Percentiles rank a stretch among this genome's conserved stretches.
Conservation (phyloP, 208 protist species). For the Novymonas esmeraldas region DNA sequence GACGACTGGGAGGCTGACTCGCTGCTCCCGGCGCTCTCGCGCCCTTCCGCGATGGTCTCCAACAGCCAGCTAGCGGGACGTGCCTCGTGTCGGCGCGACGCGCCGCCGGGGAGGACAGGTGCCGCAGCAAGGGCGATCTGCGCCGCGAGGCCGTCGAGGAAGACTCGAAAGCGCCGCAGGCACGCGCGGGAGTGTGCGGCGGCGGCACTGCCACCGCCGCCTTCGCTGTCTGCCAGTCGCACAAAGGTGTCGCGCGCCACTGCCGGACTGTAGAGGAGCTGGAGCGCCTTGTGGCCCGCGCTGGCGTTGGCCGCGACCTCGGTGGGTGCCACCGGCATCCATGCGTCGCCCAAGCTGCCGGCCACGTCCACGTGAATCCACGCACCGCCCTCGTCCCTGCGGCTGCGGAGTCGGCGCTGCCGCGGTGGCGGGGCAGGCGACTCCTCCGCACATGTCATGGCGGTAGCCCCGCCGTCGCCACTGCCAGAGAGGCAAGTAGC, state of each 20-base stretch:
- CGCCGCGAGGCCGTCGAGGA: constrained; percentile 16
- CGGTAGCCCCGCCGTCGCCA: neutral
- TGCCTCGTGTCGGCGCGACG: constrained; percentile 4
- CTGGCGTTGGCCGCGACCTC: neutral
- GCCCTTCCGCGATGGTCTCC: constrained; percentile 25
- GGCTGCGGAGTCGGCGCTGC: neutral
- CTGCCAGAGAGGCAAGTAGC: neutral
- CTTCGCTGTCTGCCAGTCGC: neutral
- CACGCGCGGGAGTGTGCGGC: neutral
- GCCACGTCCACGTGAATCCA: constrained; percentile 33
- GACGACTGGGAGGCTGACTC: too few relatives aligned
- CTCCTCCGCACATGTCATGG: neutral
- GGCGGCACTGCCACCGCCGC: too few relatives aligned
- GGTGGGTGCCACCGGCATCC: neutral
- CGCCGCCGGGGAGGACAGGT: constrained; percentile 7
- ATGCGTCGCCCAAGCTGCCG: neutral
- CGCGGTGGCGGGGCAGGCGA: neutral
- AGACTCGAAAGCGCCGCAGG: constrained; percentile 4
- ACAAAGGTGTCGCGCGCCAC: constrained; percentile 7
- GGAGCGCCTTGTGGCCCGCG: neutral
- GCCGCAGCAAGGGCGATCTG: constrained; percentile 3
- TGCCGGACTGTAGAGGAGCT: constrained; percentile 22
- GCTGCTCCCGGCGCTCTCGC: constrained; percentile 11
- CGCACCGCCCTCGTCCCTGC: neutral
- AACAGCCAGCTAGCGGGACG: constrained; percentile 38